Percentiles rank a stretch among this genome's conserved stretches.
These are phyloP conservation scores for Galerina sulciceps DNA, from an alignment of 768 basidiomycete genomes.

Conservation along the genomic window DNA sequence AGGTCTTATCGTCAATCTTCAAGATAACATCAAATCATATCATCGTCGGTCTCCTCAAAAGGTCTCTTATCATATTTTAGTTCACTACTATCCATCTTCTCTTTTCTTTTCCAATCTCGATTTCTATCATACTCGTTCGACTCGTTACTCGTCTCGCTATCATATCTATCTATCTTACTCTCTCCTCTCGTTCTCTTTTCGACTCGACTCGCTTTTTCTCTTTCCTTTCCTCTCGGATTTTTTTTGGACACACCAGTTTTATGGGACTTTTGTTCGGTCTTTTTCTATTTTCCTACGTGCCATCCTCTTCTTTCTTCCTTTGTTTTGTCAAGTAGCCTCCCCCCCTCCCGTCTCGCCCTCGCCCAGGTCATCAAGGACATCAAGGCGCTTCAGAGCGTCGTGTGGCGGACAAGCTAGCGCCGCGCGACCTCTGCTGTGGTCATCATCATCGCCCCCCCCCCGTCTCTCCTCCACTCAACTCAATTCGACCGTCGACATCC, in stretches of 20 bases:
- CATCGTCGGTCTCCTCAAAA: neutral
- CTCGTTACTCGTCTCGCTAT: neutral
- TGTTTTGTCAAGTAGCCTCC: too few species aligned
- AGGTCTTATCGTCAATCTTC: too few species aligned
- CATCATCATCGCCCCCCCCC: neutral
- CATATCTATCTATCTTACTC: neutral
- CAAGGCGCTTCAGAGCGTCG: neutral
- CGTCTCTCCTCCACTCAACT: neutral
- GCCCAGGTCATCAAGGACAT: neutral
- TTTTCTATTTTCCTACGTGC: neutral
- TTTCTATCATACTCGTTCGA: neutral
- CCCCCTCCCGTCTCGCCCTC: neutral
- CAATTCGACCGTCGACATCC: neutral
- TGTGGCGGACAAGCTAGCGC: neutral
- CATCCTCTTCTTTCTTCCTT: neutral
- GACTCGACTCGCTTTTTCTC: constrained; percentile 2
- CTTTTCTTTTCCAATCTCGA: neutral
- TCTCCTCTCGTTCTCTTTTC: constrained; percentile 1
- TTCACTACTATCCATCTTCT: neutral
- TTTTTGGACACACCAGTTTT: neutral
- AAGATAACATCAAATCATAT: too few species aligned
- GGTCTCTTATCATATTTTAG: neutral
- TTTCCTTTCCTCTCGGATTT: constrained; percentile 3
- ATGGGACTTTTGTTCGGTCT: neutral
- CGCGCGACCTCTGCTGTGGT: neutral